Conservation (phyloP, 805 yeast genomes). For the Myxozyma vanderwaltii region DNA sequence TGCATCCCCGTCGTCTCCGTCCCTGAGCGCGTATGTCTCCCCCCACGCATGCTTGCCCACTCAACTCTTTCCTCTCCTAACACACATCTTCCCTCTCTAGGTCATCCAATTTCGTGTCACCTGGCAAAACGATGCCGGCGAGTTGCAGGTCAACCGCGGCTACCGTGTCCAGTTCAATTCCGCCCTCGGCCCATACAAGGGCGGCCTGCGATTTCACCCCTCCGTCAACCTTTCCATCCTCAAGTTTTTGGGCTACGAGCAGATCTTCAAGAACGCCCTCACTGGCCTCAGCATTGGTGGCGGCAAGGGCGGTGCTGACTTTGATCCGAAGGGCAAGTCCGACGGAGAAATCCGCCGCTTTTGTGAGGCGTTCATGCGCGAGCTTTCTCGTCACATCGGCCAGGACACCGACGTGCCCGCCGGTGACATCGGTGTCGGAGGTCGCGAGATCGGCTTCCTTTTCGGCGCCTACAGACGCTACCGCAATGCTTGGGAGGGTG, state of each 20-base stretch:
- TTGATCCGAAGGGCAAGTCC: slow-evolving; percentile 93
- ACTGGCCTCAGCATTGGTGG: slow-evolving; percentile 99
- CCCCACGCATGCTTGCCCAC: background rate
- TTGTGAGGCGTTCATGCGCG: slow-evolving; percentile 94
- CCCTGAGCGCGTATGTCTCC: slow-evolving; percentile 71
- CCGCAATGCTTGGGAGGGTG: slow-evolving; percentile 95
- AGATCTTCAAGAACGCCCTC: slow-evolving; percentile 95
- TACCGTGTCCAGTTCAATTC: slow-evolving; percentile 98
- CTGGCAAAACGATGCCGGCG: slow-evolving; percentile 96
- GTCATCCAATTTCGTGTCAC: slow-evolving; percentile 93
- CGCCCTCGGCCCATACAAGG: slow-evolving; percentile 98
- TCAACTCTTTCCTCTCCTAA: background rate
- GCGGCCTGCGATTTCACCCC: slow-evolving; percentile 98
- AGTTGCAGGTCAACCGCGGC: slow-evolving; percentile 91
- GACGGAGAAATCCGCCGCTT: slow-evolving; percentile 95
- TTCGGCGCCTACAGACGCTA: slow-evolving; percentile 94
- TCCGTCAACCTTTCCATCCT: slow-evolving; percentile 91
- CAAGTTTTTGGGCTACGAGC: slow-evolving; percentile 97
- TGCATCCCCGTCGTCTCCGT: slow-evolving; percentile 87
- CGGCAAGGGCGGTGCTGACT: slow-evolving; percentile 99
- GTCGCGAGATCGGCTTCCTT: slow-evolving; percentile 90
- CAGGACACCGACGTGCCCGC: slow-evolving; percentile 98
- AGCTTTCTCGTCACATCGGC: slow-evolving; percentile 94
- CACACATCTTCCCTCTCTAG: background rate
- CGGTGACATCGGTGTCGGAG: slow-evolving; percentile 99